Conservation (phyloP, 257 asterid species). For the Lycium barbarum region DNA sequence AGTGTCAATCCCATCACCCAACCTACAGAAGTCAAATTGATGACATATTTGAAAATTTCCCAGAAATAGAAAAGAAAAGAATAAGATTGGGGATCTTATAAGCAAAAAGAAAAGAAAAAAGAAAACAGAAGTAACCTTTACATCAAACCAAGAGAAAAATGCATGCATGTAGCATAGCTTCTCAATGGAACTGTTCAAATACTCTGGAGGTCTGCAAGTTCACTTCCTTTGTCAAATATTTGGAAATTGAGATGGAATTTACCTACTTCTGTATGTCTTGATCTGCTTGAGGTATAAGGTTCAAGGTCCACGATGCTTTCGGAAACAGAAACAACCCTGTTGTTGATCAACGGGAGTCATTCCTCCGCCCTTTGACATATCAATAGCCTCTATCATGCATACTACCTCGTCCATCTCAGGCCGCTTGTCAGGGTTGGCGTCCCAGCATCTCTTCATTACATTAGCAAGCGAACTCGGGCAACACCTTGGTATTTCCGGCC, state of each 20-base stretch:
- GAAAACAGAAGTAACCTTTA: neutral
- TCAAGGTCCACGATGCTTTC: constrained; percentile 71
- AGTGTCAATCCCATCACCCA: neutral
- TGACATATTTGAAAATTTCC: neutral
- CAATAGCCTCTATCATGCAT: constrained; percentile 73
- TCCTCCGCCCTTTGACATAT: constrained; percentile 87
- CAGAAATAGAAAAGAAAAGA: constrained; percentile 3
- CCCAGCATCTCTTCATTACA: constrained; percentile 91
- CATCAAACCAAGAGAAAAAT: constrained; percentile 28
- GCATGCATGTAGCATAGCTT: constrained; percentile 18
- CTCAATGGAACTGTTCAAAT: neutral
- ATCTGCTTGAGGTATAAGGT: neutral
- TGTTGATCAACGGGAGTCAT: constrained; percentile 87
- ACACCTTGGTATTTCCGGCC: constrained; percentile 94
- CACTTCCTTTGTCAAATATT: constrained; percentile 26
- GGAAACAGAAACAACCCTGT: constrained; percentile 76
- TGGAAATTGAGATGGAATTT: constrained; percentile 26
- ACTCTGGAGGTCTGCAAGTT: neutral
- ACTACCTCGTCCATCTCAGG: constrained; percentile 97
- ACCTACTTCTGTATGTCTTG: constrained; percentile 11
- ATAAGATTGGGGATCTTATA: neutral
- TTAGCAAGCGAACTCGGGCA: constrained; percentile 82
- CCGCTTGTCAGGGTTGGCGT: constrained; percentile 83
- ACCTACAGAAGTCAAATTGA: constrained; percentile 2
- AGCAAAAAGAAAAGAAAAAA: neutral